Base-by-base conservation (phyloP, 2,329 filamentous ascomycete species). In the Xenosphaeropsis pyriputrescens region DNA sequence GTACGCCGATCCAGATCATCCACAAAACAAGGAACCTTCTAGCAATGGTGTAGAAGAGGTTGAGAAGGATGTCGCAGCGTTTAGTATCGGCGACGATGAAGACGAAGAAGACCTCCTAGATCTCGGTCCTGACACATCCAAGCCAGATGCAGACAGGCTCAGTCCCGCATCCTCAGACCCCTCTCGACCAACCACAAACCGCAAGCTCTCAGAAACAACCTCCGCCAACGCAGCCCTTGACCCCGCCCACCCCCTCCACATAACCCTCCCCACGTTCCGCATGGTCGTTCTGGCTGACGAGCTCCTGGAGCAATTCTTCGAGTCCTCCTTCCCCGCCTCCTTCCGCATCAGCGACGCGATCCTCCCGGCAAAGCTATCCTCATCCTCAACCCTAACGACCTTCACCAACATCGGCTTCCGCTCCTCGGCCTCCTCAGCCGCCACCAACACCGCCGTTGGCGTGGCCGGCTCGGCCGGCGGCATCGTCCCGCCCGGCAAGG, bases 221-320 rank as follows among this genome's bases (percentile, higher is more conserved):
- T 73, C 81, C 15, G 86, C 86, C 34, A 98, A 98, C 54, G 76
- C 79, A 7, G 91, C 91, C 1, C 71, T 98, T 4, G 88, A 98
- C 54, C 91, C 91, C 2, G 79, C 85, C 18, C 89, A 93, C 45
- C 91, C 91, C 6, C 70, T 98, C 1, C 83, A 95, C 56, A 95
- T 98, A 52, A 96, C 91, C 1, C 70, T 98, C 1, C 91, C 91
- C 1, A 98, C 91, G 1, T 98, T 98, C 70, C 81, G 91, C 46
- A 98, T 98, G 91, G 86, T 98, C 3, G 84, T 98, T 8, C 74
- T 98, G 6, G 91, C 91, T 32, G 91, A 98, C 53, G 91, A 98
- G 57, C 71, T 93, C 1, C 73, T 98, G 5, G 89, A 98, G 52
- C 84, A 93, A 48, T 98, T 98, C 61, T 98, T 98, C 56, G 91